phyloP scores from a whole-genome alignment of 495 filamentous ascomycete genomes.

The Podospora anserina region DNA sequence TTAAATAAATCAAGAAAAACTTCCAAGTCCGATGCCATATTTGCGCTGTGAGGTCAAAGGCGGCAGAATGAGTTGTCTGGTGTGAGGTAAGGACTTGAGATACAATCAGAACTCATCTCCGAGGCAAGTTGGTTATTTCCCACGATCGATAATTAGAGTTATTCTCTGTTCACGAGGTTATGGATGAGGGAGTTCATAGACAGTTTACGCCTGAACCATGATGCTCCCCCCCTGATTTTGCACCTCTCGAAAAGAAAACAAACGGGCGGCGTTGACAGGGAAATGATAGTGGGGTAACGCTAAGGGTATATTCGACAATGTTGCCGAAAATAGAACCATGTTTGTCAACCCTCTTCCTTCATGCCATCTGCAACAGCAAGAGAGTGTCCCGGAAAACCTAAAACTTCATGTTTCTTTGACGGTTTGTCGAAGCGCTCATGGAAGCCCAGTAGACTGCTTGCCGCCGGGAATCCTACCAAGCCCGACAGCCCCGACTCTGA shows the following conservation, averaged over 20 bases:
- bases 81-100: no score
- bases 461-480: background rate
- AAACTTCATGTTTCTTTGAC: background rate
- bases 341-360: background rate
- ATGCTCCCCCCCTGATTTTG: background rate
- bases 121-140: background rate
- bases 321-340: background rate
- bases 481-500: background rate
- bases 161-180: background rate
- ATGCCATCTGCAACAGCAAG: background rate
- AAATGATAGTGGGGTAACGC: background rate
- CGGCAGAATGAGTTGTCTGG: no score
- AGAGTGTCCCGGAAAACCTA: background rate
- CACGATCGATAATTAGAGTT: background rate
- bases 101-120: no score
- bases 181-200: no score
- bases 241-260: background rate
- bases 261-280: background rate
- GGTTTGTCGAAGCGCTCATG: background rate
- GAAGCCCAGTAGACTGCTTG: background rate
- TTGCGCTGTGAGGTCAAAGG: no score
- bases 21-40: no score
- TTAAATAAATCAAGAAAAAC: no score
- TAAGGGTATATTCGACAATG: background rate
- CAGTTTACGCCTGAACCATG: background rate